Base-by-base conservation (phyloP, 208 protist species). In the Trypanosoma melophagium region DNA sequence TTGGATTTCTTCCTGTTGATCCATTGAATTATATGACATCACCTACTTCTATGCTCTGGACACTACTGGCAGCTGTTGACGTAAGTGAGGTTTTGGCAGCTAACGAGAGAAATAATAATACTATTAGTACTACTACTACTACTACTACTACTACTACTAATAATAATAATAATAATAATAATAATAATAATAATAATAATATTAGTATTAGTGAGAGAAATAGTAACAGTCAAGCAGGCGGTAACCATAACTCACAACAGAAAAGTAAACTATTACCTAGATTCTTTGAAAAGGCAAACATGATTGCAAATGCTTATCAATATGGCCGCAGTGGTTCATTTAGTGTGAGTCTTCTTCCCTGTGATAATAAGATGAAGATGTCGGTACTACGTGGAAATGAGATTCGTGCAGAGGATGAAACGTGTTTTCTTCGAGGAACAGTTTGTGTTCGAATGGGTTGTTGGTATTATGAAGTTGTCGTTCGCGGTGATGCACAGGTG, bases 391-490 rank as follows among this genome's bases (percentile, higher is more conserved):
- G 74, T 7, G 68, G 66, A 21, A 69, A 35, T 58, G 71, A 79
- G 25, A 61, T 81, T 35, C 66, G 78, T 51, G 72, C 76, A 0
- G 86, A 86, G 8, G 81, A 90, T n/a, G 72, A 74, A 44, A 62
- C 82, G 2, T 87, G 83, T 44, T 66, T 92, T 59, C 69, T 92
- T 16, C 64, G 80, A 24, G 89, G 79, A 54, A 91, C 63, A 38
- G 92, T 94, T n/a, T 74, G 66, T 28, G 86, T 96, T n/a, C 73
- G 66, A 13, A 47, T 57, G 3, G 93, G 93, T 4, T 62, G 76
- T 41, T 97, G 93, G 93, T 97, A 97, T 79, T 97, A 89, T 64
- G 93, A 97, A 68, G 80, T 94, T 24, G 63, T 80, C 2, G 38
- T 94, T 42, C 76, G 60, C 31, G 80, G 74, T 3, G 76, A 83